Evolutionary conservation across 306 rosid genomes (phyloP).

Genomic region (Ceratonia siliqua): DNA sequence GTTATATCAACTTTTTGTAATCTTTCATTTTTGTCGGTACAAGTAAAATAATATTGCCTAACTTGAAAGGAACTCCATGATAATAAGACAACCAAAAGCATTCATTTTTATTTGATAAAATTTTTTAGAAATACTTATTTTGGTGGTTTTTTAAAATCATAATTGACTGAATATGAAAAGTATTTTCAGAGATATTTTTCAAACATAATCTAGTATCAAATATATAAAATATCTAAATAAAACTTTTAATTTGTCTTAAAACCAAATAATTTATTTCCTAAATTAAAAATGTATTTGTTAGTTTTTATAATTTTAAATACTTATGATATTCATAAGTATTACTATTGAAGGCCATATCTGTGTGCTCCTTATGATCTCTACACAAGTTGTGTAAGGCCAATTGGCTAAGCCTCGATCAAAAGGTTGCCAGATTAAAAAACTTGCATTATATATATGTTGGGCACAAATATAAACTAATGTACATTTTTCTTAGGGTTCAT

Average conservation of each 20-base stretch:
- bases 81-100: not conserved
- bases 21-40: not conserved
- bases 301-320: too few relatives aligned
- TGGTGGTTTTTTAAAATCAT: not conserved
- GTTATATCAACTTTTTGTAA: not conserved
- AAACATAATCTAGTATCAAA: too few relatives aligned
- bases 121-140: not conserved
- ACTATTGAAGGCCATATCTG: not conserved
- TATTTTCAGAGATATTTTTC: too few relatives aligned
- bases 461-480: too few relatives aligned
- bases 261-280: too few relatives aligned
- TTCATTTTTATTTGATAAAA: not conserved
- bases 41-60: not conserved
- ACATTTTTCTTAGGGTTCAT: too few relatives aligned
- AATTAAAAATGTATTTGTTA: too few relatives aligned
- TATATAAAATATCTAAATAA: too few relatives aligned
- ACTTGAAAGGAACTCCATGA: conserved; percentile 8
- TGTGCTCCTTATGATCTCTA: not conserved
- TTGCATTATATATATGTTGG: not conserved
- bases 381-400: not conserved
- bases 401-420: not conserved
- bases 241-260: too few relatives aligned
- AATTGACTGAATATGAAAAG: too few relatives aligned
- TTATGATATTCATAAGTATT: too few relatives aligned
- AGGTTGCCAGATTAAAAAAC: not conserved